Percentiles rank a stretch among this genome's conserved stretches.
These are phyloP conservation scores for Curvularia lunata DNA, from an alignment of 2,329 filamentous ascomycete species.

Conservation along the genomic window DNA sequence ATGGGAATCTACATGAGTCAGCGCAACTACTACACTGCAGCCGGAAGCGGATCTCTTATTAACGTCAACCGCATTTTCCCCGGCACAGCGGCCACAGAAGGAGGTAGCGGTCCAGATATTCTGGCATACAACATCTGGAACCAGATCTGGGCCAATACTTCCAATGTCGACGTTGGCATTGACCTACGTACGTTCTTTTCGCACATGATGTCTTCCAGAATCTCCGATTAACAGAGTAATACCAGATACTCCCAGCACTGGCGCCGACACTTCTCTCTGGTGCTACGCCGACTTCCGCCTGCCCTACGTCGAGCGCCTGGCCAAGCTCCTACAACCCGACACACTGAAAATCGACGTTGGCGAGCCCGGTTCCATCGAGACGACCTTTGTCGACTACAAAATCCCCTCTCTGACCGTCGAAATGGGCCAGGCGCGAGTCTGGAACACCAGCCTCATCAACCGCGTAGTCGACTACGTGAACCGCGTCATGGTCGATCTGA, in stretches of 20 bases:
- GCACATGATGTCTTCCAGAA: fast-evolving
- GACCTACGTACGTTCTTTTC: constrained; percentile 35
- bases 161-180: constrained; percentile 50
- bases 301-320: constrained; percentile 48
- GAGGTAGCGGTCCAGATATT: constrained; percentile 35
- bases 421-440: constrained; percentile 48
- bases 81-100: constrained; percentile 31
- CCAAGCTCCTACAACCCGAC: constrained; percentile 50
- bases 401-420: constrained; percentile 50
- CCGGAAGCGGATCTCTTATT: constrained; percentile 35
- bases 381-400: constrained; percentile 45
- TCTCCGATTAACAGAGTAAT: neutral
- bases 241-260: constrained; percentile 46
- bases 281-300: constrained; percentile 50
- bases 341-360: constrained; percentile 50
- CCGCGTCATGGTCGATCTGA: constrained; percentile 32
- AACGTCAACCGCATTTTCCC: constrained; percentile 50
- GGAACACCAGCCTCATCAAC: constrained; percentile 47
- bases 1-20: constrained; percentile 51
- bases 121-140: constrained; percentile 50
- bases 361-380: constrained; percentile 50
- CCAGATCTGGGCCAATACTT: constrained; percentile 47
- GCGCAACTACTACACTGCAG: constrained; percentile 47
- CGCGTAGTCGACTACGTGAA: constrained; percentile 41
- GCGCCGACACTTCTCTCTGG: constrained; percentile 48